These are phyloP conservation scores for Yamadazyma friedrichii DNA, from an alignment of 1,139 yeast genomes.

Conservation along the genomic window DNA sequence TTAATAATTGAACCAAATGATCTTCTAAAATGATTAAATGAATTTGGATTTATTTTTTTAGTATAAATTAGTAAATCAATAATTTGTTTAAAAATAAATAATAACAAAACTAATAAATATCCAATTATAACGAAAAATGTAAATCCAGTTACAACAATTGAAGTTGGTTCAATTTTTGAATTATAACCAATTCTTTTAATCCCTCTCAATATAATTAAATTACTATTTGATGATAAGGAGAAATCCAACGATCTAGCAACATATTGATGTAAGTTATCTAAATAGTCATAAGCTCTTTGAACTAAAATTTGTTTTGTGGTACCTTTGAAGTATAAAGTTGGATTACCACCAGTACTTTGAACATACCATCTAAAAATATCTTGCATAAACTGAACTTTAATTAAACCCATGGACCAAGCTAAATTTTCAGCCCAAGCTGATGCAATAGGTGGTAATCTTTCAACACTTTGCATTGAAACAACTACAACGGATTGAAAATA, in stretches of 20 bases:
- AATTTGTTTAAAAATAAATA: conserved; percentile 52
- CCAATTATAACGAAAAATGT: conserved; percentile 72
- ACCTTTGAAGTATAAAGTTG: conserved; percentile 58
- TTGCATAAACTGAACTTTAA: conserved; percentile 68
- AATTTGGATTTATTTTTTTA: conserved; percentile 47
- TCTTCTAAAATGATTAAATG: conserved; percentile 48
- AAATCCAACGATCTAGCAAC: conserved; percentile 29
- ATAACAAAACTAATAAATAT: conserved; percentile 44
- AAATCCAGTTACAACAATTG: conserved; percentile 73
- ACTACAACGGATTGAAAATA: conserved; percentile 79
- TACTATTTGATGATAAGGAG: conserved; percentile 35
- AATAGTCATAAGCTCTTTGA: conserved; percentile 52
- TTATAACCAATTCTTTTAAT: conserved; percentile 69
- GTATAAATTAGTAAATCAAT: conserved; percentile 44
- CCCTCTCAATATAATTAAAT: conserved; percentile 67
- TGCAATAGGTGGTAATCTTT: conserved; percentile 75
- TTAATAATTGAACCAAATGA: conserved; percentile 58
- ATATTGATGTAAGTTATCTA: conserved; percentile 22
- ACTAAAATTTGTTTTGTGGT: conserved; percentile 62
- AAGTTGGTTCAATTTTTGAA: conserved; percentile 68
- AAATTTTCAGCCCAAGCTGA: conserved; percentile 78
- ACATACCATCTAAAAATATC: conserved; percentile 78
- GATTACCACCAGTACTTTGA: conserved; percentile 76
- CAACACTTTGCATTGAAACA: conserved; percentile 70
- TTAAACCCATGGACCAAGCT: conserved; percentile 86